These are phyloP conservation scores for Meripilus lineatus DNA, from an alignment of 1,284 basidiomycete species.

Conservation along the genomic window DNA sequence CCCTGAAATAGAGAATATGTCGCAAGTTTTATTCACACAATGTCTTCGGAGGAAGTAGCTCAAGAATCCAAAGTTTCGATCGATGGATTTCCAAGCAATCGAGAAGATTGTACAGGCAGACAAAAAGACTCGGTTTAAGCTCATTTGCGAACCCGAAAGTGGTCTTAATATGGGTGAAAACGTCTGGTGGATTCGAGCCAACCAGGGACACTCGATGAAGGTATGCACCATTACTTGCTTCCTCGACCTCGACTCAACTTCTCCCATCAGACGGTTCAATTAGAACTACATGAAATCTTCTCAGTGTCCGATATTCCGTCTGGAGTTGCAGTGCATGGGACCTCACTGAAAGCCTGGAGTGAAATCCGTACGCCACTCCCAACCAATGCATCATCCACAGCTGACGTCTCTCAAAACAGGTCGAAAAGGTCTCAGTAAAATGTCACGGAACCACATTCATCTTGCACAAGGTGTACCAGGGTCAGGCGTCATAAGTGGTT, in stretches of 20 bases:
- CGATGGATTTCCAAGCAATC: slow-evolving; percentile 47
- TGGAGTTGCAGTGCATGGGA: slow-evolving; percentile 73
- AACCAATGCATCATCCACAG: slow-evolving; percentile 4
- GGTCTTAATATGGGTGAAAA: slow-evolving; percentile 18
- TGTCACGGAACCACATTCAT: slow-evolving; percentile 87
- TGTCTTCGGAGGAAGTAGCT: slow-evolving; percentile 5
- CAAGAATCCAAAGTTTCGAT: slow-evolving; percentile 19
- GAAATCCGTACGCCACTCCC: slow-evolving; percentile 51
- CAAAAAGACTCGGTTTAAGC: slow-evolving; percentile 73
- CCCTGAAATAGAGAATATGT: no score
- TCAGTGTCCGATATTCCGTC: slow-evolving; percentile 58
- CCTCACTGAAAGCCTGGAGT: slow-evolving; percentile 62
- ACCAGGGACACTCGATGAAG: slow-evolving; percentile 89
- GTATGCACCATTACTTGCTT: slow-evolving; percentile 43
- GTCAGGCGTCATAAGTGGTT: slow-evolving; percentile 72
- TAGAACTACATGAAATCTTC: slow-evolving; percentile 57
- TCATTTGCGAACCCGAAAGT: slow-evolving; percentile 53
- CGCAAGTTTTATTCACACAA: no score
- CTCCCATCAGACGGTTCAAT: background rate
- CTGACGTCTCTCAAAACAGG: slow-evolving; percentile 31
- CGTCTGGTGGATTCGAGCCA: slow-evolving; percentile 86
- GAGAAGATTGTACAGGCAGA: slow-evolving; percentile 73
- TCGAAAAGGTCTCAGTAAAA: slow-evolving; percentile 72
- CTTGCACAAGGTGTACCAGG: slow-evolving; percentile 70
- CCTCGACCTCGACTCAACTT: no score